Conservation (phyloP, 2,329 filamentous ascomycete species). For the Hymenoscyphus fraxineus region DNA sequence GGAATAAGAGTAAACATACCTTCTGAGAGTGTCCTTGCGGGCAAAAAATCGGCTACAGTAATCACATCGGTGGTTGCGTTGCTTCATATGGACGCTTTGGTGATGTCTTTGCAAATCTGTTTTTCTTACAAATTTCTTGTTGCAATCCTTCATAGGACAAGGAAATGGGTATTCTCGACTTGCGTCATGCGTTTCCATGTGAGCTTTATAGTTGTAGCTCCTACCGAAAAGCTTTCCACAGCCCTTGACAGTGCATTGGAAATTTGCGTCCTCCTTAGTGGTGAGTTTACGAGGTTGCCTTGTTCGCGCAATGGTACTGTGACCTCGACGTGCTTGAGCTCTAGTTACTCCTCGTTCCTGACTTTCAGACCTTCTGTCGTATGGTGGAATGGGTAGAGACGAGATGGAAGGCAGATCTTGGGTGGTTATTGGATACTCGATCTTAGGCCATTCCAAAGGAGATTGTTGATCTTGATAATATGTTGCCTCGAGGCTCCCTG, state of each 20-base stretch:
- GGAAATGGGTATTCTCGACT: constrained; percentile 66
- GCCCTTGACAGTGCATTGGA: constrained; percentile 61
- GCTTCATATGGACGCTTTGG: constrained; percentile 69
- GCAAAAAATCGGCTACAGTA: constrained; percentile 71
- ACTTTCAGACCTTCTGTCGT: constrained; percentile 30
- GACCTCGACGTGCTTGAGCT: constrained; percentile 20
- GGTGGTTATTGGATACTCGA: constrained; percentile 26
- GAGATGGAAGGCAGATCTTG: constrained; percentile 30
- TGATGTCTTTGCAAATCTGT: constrained; percentile 68
- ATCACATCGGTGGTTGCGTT: constrained; percentile 65
- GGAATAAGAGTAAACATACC: constrained; percentile 44
- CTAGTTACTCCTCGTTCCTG: constrained; percentile 22
- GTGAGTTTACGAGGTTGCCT: constrained; percentile 49
- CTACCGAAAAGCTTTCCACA: constrained; percentile 79
- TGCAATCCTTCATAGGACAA: constrained; percentile 63
- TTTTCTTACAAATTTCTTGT: constrained; percentile 74
- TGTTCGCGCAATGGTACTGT: constrained; percentile 29
- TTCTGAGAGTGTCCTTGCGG: constrained; percentile 76
- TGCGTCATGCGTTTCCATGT: constrained; percentile 80
- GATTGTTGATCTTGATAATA: constrained; percentile 30
- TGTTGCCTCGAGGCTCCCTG: constrained; percentile 28
- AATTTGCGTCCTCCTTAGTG: constrained; percentile 66
- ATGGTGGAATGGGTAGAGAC: constrained; percentile 27
- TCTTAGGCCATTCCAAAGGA: constrained; percentile 29
- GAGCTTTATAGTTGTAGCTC: constrained; percentile 82